These are phyloP conservation scores for Apiotrichum porosum DNA, from an alignment of 1,284 basidiomycete species.

Conservation along the genomic window DNA sequence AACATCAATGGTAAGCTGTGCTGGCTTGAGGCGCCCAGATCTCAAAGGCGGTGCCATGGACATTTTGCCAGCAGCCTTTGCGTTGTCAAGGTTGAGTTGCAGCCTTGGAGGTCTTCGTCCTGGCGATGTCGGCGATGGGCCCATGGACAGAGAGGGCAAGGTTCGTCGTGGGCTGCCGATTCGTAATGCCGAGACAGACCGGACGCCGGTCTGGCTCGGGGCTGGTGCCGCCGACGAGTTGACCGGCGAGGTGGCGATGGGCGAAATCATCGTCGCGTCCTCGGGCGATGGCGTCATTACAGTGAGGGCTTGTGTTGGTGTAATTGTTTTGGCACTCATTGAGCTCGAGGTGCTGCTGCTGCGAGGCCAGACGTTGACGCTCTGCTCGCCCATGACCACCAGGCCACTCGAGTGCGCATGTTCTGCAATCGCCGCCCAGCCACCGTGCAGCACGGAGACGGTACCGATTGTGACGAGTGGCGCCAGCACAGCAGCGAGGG, in stretches of 20 bases:
- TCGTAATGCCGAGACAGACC: constrained; percentile 20
- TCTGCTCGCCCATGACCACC: constrained; percentile 1
- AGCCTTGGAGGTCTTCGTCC: constrained; percentile 36
- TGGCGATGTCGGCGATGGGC: background rate
- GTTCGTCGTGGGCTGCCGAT: constrained; percentile 15
- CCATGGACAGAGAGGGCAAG: constrained; percentile 28
- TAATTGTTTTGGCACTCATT: too few species aligned
- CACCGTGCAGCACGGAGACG: constrained; percentile 29
- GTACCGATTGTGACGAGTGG: constrained; percentile 18
- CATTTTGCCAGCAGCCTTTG: background rate
- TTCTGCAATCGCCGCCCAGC: constrained; percentile 28
- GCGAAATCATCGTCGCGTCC: background rate
- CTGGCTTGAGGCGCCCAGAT: constrained; percentile 9
- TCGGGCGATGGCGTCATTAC: background rate
- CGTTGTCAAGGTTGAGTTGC: constrained; percentile 30
- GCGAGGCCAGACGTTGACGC: background rate
- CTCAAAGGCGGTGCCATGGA: too few species aligned
- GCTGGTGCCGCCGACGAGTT: constrained; percentile 2
- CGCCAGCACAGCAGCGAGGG: constrained; percentile 21
- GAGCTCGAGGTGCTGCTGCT: constrained; percentile 5
- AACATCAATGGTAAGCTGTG: background rate
- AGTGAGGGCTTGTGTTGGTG: constrained; percentile 3
- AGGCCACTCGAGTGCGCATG: too few species aligned
- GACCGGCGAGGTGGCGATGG: background rate
- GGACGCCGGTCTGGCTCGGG: constrained; percentile 5